These are phyloP conservation scores for Boletus vinaceobasis DNA, from an alignment of 768 basidiomycete species.

Conservation along the genomic window DNA sequence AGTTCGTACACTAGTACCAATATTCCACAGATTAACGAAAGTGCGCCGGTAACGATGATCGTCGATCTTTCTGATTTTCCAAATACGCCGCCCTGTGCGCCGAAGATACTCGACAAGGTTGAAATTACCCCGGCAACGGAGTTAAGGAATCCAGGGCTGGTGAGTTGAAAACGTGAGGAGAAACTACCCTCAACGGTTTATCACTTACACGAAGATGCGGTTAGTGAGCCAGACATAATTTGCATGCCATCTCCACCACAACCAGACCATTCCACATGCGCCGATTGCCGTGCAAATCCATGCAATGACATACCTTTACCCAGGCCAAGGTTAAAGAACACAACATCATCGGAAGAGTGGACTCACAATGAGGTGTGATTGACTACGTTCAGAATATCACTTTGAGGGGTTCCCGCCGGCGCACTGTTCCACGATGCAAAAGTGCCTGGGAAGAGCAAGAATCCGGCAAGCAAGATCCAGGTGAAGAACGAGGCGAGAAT, in stretches of 20 bases:
- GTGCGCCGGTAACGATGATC: constrained; percentile 42
- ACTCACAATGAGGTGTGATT: constrained; percentile 47
- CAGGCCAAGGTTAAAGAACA: constrained; percentile 1
- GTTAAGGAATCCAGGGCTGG: constrained; percentile 55
- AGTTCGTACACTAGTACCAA: constrained; percentile 42
- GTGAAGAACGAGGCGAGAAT: constrained; percentile 55
- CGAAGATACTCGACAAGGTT: constrained; percentile 49
- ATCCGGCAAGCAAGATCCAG: constrained; percentile 61
- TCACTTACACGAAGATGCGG: constrained; percentile 52
- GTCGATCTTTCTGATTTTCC: constrained; percentile 43
- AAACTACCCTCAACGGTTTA: neutral
- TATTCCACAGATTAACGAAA: constrained; percentile 40
- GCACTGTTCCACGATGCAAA: constrained; percentile 43
- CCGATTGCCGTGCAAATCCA: constrained; percentile 54
- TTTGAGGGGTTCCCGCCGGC: constrained; percentile 29
- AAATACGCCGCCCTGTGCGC: constrained; percentile 45
- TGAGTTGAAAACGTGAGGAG: constrained; percentile 2
- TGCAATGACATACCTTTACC: constrained; percentile 49
- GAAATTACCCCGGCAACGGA: constrained; percentile 56
- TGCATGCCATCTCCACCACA: constrained; percentile 57
- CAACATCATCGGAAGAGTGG: neutral
- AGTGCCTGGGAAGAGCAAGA: constrained; percentile 60
- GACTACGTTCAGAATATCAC: constrained; percentile 35
- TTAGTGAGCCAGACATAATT: constrained; percentile 60
- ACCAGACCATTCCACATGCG: constrained; percentile 49